Evolutionary conservation across 345 rosid species (phyloP), one percentile per base, ranked within the genome.

Genomic region (Citrus cavaleriei): DNA sequence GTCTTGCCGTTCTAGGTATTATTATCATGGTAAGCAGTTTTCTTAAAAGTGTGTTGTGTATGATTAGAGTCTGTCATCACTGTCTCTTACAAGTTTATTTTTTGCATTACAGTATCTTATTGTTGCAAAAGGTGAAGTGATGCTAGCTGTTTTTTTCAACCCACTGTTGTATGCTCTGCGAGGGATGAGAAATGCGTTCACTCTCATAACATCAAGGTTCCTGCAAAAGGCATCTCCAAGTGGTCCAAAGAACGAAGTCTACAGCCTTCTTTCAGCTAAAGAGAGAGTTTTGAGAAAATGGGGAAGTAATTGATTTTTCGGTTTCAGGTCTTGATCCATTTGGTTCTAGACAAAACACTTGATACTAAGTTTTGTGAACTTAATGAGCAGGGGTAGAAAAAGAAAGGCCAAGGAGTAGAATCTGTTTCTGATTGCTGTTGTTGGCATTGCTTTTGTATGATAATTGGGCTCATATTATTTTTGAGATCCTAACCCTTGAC

Each of bases 221-320:
- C 64, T 75, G 79, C 82, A 86, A 61, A 85, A 71, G 72, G 42
- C 80, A 38, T 79, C 81, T 60, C 68, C 78, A 0, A 84, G 75
- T 67, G 65, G 73, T 67, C 79, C 87, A 25, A 84, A 82, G 79
- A 87, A 86, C 46, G 88, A 83, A 78, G 86, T 62, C 68, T 67
- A 12, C 55, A 70, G 27, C 74, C 76, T n/a, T 46, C 86, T 81
- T 78, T 91, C 97, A 72, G 97, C 98, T 71, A 93, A 92, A 87
- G 97, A 95, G 66, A 86, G 81, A 76, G 94, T 93, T 68, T 54
- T 89, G 68, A 90, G 85, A 74, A 95, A 95, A 86, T 95, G 97
- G 96, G 98, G 95, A 82, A 92, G 89, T 51, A 82, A 84, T 78
- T 95, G 79, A 91, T 68, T 57, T 5, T 46, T 63, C 38, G 35